Evolutionary conservation across 2,329 filamentous ascomycete genomes (phyloP).

Genomic region (Colletotrichum incanum): DNA sequence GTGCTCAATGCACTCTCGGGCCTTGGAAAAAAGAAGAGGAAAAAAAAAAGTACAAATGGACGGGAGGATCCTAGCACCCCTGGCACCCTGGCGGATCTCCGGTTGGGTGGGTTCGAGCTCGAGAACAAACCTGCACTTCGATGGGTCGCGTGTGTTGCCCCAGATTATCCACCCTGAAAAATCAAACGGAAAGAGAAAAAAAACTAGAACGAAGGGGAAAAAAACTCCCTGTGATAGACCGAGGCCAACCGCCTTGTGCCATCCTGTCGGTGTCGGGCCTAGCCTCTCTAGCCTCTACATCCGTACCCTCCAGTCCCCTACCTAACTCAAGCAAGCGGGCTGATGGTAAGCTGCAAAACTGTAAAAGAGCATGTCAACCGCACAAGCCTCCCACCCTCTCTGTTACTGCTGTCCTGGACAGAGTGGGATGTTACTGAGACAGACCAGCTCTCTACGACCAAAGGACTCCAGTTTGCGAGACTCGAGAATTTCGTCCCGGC

Average conservation of each 20-base stretch:
- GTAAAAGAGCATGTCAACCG: background rate
- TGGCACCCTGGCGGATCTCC: conserved; percentile 32
- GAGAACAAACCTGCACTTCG: conserved; percentile 1
- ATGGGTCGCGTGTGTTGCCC: conserved; percentile 35
- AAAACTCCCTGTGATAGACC: conserved; percentile 21
- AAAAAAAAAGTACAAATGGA: conserved; percentile 16
- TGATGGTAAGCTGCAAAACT: background rate
- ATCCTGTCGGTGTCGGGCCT: conserved; percentile 1
- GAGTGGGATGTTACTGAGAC: background rate
- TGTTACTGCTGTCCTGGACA: background rate
- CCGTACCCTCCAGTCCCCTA: background rate
- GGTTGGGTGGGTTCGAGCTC: conserved; percentile 18
- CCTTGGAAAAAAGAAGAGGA: background rate
- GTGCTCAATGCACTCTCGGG: background rate
- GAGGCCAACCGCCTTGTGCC: conserved; percentile 38
- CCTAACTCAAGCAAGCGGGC: too few species aligned
- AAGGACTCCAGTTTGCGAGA: background rate
- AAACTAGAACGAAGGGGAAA: background rate
- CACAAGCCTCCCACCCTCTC: background rate
- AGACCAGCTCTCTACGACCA: background rate
- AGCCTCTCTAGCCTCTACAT: background rate
- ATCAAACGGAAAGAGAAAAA: background rate
- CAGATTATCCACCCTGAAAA: conserved; percentile 37
- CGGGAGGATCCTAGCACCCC: conserved; percentile 37
- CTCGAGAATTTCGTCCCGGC: background rate